Evolutionary conservation across 192 early-diverging fungal genomes (phyloP).

Genomic region (Chytriomyces sp.): DNA sequence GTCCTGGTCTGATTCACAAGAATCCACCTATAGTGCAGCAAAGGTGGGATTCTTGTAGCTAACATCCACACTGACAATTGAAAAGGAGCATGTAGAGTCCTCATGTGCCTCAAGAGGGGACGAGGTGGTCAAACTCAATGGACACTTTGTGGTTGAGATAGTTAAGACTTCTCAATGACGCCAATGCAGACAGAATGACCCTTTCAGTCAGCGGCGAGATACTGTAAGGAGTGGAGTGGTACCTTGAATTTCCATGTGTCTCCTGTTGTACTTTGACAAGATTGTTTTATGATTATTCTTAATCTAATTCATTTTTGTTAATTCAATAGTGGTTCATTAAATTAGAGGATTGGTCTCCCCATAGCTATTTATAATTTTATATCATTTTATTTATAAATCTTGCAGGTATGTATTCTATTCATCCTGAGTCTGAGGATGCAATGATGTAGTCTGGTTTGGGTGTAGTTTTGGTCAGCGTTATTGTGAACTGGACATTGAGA

Average conservation of each 20-base stretch:
- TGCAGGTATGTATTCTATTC: constrained; percentile 80
- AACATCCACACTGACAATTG: constrained; percentile 90
- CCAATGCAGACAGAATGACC: constrained; percentile 95
- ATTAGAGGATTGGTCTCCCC: too few relatives aligned
- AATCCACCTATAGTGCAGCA: constrained; percentile 87
- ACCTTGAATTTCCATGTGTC: constrained; percentile 91
- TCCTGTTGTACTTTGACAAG: constrained; percentile 88
- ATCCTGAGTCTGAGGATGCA: constrained; percentile 87
- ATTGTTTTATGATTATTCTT: too few relatives aligned
- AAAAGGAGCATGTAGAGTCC: constrained; percentile 72
- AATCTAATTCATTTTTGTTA: too few relatives aligned
- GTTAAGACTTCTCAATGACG: constrained; percentile 89
- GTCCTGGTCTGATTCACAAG: constrained; percentile 79
- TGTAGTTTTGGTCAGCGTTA: neutral
- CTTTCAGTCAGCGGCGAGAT: constrained; percentile 91
- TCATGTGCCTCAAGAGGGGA: constrained; percentile 96
- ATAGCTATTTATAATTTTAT: too few relatives aligned
- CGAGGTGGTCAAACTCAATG: constrained; percentile 78
- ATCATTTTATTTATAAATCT: too few relatives aligned
- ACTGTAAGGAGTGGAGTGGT: constrained; percentile 91
- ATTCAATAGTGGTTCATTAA: too few relatives aligned
- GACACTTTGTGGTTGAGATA: constrained; percentile 92
- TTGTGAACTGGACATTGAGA: neutral
- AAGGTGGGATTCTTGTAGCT: constrained; percentile 99
- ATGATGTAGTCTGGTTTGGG: constrained; percentile 79